Evolutionary conservation across 2,329 filamentous ascomycete genomes (phyloP).

Genomic region (Paecilomyces fulvus): DNA sequence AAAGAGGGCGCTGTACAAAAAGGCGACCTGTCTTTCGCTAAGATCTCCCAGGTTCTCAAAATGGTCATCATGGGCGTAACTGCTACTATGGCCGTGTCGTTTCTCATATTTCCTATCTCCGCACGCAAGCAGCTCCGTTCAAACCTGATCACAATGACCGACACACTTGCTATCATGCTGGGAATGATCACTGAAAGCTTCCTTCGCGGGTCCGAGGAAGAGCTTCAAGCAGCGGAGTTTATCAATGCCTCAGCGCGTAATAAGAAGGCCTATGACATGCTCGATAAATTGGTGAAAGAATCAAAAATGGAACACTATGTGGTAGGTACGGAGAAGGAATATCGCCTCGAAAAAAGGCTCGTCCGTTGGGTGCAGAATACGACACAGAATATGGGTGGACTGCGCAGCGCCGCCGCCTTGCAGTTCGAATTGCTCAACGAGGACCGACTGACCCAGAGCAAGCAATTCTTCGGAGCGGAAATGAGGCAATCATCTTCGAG

Average conservation of each 20-base stretch:
- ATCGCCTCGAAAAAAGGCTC: conserved; percentile 67
- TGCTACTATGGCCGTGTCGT: conserved; percentile 63
- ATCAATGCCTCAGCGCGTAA: conserved; percentile 54
- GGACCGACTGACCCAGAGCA: conserved; percentile 19
- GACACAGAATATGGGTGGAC: conserved; percentile 79
- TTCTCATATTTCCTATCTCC: conserved; percentile 69
- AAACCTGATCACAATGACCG: conserved; percentile 65
- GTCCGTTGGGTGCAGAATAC: conserved; percentile 78
- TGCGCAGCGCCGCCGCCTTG: conserved; percentile 80
- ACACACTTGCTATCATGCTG: conserved; percentile 71
- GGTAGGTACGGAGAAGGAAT: conserved; percentile 68
- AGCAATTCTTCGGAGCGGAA: conserved; percentile 10
- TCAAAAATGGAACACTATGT: conserved; percentile 85
- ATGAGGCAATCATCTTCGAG: conserved; percentile 10
- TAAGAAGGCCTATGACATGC: conserved; percentile 56
- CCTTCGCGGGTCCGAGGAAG: conserved; percentile 70
- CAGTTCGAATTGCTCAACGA: conserved; percentile 80
- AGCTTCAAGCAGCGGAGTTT: conserved; percentile 61
- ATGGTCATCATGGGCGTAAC: conserved; percentile 73
- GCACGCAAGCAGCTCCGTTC: conserved; percentile 65
- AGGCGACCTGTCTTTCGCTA: conserved; percentile 70
- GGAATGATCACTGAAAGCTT: conserved; percentile 76
- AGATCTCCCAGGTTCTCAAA: conserved; percentile 73
- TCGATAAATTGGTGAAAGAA: conserved; percentile 72
- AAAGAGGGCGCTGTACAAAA: conserved; percentile 83